These are phyloP conservation scores for Ophiostoma novo-ulmi DNA, from an alignment of 2,329 filamentous ascomycete genomes.

Conservation along the genomic window DNA sequence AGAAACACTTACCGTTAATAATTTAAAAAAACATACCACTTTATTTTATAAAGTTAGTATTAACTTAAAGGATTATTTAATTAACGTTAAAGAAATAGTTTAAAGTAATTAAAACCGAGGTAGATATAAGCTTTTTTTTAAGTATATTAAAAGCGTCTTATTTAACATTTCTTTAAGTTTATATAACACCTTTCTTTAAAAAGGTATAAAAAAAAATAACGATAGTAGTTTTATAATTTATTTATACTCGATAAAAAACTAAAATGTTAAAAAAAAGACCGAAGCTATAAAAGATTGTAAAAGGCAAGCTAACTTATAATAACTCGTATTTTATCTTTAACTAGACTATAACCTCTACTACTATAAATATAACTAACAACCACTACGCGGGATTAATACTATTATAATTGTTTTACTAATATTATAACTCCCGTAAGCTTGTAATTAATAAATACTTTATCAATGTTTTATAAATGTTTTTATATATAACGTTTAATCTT, in stretches of 20 bases:
- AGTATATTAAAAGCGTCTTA: neutral
- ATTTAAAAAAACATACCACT: neutral
- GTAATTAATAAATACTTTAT: neutral
- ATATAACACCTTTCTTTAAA: neutral
- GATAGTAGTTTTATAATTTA: neutral
- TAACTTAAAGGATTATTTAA: neutral
- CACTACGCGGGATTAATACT: too few relatives aligned
- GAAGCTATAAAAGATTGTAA: too few relatives aligned
- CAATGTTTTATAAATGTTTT: neutral
- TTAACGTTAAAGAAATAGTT: neutral
- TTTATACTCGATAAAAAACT: too few relatives aligned
- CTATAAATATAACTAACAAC: too few relatives aligned
- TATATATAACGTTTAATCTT: neutral
- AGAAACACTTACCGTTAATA: neutral
- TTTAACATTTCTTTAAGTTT: neutral
- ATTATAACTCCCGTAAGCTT: neutral
- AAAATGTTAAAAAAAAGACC: too few relatives aligned
- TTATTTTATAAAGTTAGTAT: neutral
- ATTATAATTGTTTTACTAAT: neutral
- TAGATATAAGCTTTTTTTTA: neutral
- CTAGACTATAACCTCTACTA: too few relatives aligned
- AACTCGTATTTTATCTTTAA: too few relatives aligned
- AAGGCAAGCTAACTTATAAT: too few relatives aligned
- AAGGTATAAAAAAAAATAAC: neutral
- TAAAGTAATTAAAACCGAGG: neutral